Evolutionary conservation across 192 early-diverging fungal species (phyloP).

Genomic region (Phlyctochytrium arcticum): DNA sequence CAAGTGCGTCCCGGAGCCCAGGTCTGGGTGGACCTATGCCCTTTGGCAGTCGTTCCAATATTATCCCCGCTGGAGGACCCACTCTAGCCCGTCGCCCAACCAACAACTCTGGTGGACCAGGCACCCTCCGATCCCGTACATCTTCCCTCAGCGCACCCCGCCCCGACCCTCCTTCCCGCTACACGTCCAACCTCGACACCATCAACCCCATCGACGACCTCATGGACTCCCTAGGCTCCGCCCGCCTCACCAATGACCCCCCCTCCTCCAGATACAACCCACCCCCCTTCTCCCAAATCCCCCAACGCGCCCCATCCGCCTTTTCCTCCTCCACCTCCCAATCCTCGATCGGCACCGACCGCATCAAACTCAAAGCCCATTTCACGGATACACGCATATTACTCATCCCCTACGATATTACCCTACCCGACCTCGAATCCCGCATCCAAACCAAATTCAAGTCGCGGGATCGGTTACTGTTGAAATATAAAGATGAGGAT

Average conservation of each 20-base stretch:
- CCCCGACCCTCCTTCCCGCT: not conserved
- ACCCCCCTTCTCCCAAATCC: no score
- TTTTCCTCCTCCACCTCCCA: no score
- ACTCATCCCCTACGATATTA: conserved; percentile 46
- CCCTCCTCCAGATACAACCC: not conserved
- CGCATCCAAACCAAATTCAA: conserved; percentile 63
- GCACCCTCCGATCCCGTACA: not conserved
- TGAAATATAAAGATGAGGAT: conserved; percentile 87
- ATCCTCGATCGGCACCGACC: no score
- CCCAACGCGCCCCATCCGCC: no score
- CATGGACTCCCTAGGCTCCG: not conserved
- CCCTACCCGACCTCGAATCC: conserved; percentile 47
- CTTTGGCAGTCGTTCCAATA: no score
- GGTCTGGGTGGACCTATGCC: no score
- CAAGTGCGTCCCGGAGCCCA: no score
- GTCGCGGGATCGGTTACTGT: conserved; percentile 30
- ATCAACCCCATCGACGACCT: conserved; percentile 20
- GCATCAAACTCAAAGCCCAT: conserved; percentile 65
- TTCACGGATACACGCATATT: conserved; percentile 63
- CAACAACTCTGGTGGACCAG: no score
- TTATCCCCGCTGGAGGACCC: no score
- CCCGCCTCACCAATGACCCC: not conserved
- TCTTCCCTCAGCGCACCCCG: not conserved
- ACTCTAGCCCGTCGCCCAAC: no score
- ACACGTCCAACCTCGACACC: not conserved